Base-by-base conservation (phyloP, 129 eudicot species). In the Saposhnikovia divaricata region DNA sequence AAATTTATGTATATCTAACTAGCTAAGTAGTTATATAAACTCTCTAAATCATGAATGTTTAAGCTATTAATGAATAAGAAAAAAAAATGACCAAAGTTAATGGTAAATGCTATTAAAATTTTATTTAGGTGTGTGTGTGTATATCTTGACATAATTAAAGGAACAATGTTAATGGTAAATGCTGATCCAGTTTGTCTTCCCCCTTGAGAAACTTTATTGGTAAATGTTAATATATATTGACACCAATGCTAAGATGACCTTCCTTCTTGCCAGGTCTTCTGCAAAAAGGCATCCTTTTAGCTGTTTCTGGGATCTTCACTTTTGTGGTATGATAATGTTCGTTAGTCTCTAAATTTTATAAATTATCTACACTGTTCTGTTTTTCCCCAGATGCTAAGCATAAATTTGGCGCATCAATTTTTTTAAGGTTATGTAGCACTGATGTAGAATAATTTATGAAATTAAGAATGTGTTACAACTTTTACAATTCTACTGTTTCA, bases 201-300 rank as follows among this genome's bases (percentile, higher is more conserved):
- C 74, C 71, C 74, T 63, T 80, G 31, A 34, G 44, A 45, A 59
- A 65, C 79, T 79, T 27, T 51, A 14, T 25, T 7, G 65, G 45
- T 50, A 15, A 69, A 55, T 31, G 69, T 61, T 76, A 48, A 45
- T 21, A 28, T 21, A 28, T 18, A 65, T 18, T 50, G 50, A 71
- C 28, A 68, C 70, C 44, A 84, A 34, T 68, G 46, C 78, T 83
- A 7, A 72, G 42, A 48, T 45, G 39, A 72, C 73, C 76, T 74
- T 82, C 37, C 79, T 83, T 80, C 68, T 81, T 81, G 39, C 81
- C 94, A 95, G 98, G 82, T 92, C 44, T 95, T 90, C 80, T 90
- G 98, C 90, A 90, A 96, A 86, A 95, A 88, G 94, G 94, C 97
- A 34, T 83, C 98, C 19, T 89, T 85, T 83, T 95, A 81, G 87